Conservation (phyloP, 768 basidiomycete species). For the Suillus bovinus region DNA sequence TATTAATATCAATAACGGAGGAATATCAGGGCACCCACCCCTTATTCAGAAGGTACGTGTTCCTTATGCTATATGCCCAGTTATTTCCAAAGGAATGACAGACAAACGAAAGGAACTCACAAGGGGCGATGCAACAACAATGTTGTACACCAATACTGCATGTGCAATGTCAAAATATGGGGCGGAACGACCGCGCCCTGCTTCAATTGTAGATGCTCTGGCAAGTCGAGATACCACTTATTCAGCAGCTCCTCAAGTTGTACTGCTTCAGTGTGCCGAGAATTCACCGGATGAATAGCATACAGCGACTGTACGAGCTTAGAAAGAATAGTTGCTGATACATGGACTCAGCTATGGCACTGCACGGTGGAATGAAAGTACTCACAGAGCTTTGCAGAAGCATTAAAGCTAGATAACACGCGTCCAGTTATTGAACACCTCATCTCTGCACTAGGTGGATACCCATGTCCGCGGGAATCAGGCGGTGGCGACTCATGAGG, state of each 20-base stretch:
- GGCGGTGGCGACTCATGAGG: conserved; percentile 40
- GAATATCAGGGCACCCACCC: conserved; percentile 30
- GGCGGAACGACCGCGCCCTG: conserved; percentile 52
- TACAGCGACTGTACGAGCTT: conserved; percentile 73
- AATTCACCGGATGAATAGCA: conserved; percentile 54
- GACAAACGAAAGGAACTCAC: conserved; percentile 44
- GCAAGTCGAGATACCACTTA: conserved; percentile 75
- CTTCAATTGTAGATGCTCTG: conserved; percentile 67
- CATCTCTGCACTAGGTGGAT: conserved; percentile 22
- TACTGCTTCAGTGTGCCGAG: conserved; percentile 58
- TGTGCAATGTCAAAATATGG: conserved; percentile 72
- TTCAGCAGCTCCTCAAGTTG: conserved; percentile 63
- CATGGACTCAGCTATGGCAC: conserved; percentile 11
- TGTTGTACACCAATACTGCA: conserved; percentile 86
- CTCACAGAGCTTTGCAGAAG: conserved; percentile 72
- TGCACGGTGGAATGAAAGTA: conserved; percentile 8
- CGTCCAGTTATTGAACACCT: conserved; percentile 42
- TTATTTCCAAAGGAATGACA: background rate
- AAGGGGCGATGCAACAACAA: conserved; percentile 77
- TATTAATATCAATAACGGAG: background rate
- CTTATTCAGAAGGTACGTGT: conserved; percentile 33
- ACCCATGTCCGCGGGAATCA: conserved; percentile 31
- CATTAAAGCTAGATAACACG: conserved; percentile 75
- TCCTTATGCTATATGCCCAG: conserved; percentile 24
- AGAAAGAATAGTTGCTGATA: conserved; percentile 65